These are phyloP conservation scores for Aspergillus brasiliensis DNA, from an alignment of 2,329 filamentous ascomycete genomes.

Conservation along the genomic window DNA sequence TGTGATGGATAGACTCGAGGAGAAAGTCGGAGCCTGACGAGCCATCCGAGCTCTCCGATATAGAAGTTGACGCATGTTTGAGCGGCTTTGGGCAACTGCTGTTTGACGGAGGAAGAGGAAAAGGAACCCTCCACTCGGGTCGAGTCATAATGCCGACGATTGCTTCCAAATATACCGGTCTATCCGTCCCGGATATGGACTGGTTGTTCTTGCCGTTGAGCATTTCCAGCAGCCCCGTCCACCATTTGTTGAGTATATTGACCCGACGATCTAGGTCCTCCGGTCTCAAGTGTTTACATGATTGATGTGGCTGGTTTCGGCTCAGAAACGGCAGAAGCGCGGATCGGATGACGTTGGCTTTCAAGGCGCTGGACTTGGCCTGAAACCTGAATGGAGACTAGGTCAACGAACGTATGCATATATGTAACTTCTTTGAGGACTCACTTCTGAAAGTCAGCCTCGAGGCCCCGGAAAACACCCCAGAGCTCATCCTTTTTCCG, in stretches of 20 bases:
- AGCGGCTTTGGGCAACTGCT: slow-evolving; percentile 34
- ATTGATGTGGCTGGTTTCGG: slow-evolving; percentile 68
- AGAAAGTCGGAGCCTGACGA: slow-evolving; percentile 65
- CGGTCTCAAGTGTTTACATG: slow-evolving; percentile 65
- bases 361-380: slow-evolving; percentile 70
- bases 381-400: slow-evolving; percentile 59
- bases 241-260: slow-evolving; percentile 86
- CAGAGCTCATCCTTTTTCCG: slow-evolving; percentile 70
- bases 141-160: slow-evolving; percentile 82
- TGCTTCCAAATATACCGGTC: slow-evolving; percentile 77
- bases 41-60: slow-evolving; percentile 59
- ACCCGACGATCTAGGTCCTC: slow-evolving; percentile 82
- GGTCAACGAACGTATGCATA: slow-evolving; percentile 6
- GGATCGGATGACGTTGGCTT: slow-evolving; percentile 72
- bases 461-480: slow-evolving; percentile 67
- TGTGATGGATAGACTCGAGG: slow-evolving; percentile 78
- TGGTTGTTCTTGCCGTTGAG: slow-evolving; percentile 74
- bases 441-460: slow-evolving; percentile 68
- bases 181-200: slow-evolving; percentile 79
- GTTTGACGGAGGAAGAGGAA: slow-evolving; percentile 59
- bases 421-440: slow-evolving; percentile 19
- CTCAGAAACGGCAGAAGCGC: slow-evolving; percentile 76
- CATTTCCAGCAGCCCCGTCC: slow-evolving; percentile 79
- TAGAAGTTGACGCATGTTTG: slow-evolving; percentile 46
- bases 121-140: slow-evolving; percentile 79